A percentile compares a stretch with the other conserved stretches of the same genome.
Evolutionary conservation across 2,329 filamentous ascomycete species (phyloP).

Genomic region (Amauroascus verrucosus): DNA sequence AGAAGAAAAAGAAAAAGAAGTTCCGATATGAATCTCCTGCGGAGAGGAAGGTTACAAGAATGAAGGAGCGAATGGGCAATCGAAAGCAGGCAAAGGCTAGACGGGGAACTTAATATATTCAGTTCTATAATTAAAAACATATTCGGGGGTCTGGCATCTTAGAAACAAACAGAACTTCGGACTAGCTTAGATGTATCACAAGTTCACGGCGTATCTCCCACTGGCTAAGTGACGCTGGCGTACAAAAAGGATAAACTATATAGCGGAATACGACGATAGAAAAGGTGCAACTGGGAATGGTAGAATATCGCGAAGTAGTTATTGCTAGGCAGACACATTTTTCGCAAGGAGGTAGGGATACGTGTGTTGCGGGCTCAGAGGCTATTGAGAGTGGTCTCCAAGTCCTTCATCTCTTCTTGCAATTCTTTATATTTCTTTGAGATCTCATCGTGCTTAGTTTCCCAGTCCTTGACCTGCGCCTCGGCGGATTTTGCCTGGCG

Average conservation of each 20-base stretch:
- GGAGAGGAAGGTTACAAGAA: slow-evolving; percentile 56
- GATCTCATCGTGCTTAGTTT: slow-evolving; percentile 97
- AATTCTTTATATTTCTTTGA: slow-evolving; percentile 71
- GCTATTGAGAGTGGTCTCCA: slow-evolving; percentile 85
- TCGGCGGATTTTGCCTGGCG: slow-evolving; percentile 98
- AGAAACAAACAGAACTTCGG: neutral
- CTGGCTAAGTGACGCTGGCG: slow-evolving; percentile 1
- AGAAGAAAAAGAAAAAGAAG: slow-evolving; percentile 67
- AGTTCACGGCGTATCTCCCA: neutral
- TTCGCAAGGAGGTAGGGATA: neutral
- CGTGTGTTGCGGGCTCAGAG: slow-evolving; percentile 47
- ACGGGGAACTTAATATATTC: slow-evolving; percentile 28
- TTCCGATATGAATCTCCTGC: slow-evolving; percentile 87
- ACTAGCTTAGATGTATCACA: neutral
- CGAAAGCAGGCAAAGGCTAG: slow-evolving; percentile 56
- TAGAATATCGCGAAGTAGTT: neutral
- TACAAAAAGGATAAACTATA: neutral
- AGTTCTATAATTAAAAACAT: slow-evolving; percentile 12
- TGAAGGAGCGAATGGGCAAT: slow-evolving; percentile 59
- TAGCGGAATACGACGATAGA: slow-evolving; percentile 4
- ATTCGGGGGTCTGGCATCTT: neutral
- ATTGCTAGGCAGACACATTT: neutral
- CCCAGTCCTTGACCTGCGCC: slow-evolving; percentile 83
- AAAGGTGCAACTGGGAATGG: neutral
- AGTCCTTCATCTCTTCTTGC: slow-evolving; percentile 84